A percentile compares a stretch with the other conserved stretches of the same genome.
Conservation (phyloP, 805 yeast species). For the Saturnispora mendoncae region DNA sequence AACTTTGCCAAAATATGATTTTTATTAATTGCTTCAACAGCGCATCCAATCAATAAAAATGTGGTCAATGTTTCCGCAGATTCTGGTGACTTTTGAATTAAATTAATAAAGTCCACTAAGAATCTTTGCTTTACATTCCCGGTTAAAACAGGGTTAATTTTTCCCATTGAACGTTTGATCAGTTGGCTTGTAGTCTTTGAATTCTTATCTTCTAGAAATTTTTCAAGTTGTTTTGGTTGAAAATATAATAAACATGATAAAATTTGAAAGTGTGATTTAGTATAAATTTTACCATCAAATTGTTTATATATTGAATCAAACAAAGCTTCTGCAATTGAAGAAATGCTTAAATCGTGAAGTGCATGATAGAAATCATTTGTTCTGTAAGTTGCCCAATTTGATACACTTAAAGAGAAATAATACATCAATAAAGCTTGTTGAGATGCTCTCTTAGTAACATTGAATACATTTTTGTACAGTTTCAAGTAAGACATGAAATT, state of each 20-base stretch:
- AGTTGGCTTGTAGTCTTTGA: conserved; percentile 18
- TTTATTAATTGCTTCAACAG: conserved; percentile 21
- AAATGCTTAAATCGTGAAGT: conserved; percentile 11
- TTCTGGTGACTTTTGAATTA: conserved; percentile 19
- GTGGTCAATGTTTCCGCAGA: conserved; percentile 27
- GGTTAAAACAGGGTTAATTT: conserved; percentile 14
- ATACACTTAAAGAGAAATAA: conserved; percentile 38
- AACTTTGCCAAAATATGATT: conserved; percentile 25
- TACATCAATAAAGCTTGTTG: conserved; percentile 38
- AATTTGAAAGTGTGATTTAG: conserved; percentile 25
- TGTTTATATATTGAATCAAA: conserved; percentile 29
- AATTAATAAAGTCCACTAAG: conserved; percentile 19
- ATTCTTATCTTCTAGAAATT: conserved; percentile 19
- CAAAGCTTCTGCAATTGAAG: conserved; percentile 26
- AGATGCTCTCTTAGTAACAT: conserved; percentile 33
- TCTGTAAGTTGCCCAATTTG: conserved; percentile 43
- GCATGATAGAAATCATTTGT: conserved; percentile 35
- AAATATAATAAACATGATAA: conserved; percentile 29
- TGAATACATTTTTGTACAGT: conserved; percentile 31
- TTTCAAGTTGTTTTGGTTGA: conserved; percentile 26
- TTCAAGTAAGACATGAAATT: conserved; percentile 32
- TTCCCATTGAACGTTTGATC: conserved; percentile 18
- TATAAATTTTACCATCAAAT: conserved; percentile 24
- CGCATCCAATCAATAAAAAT: conserved; percentile 28
- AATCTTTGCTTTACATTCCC: conserved; percentile 21